A percentile compares a stretch with the other conserved stretches of the same genome.
phyloP scores from a whole-genome alignment of 352 stramenopile species.

The Blastocystis sp. region DNA sequence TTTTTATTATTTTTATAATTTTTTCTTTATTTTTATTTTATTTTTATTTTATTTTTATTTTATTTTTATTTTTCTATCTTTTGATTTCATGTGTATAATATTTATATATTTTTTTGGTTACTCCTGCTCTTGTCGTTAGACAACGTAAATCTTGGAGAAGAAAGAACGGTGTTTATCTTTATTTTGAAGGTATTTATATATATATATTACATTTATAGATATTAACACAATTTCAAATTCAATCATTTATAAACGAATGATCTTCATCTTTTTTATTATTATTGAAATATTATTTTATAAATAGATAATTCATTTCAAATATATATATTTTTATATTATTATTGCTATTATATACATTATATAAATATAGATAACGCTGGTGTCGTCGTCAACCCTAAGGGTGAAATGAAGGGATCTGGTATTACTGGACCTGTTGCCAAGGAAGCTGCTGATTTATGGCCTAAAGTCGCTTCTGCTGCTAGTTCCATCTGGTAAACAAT shows the following conservation, averaged over 20 bases:
- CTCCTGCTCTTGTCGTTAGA: slow-evolving; percentile 92
- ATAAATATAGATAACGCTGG: slow-evolving; percentile 90
- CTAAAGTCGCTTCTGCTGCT: slow-evolving; percentile 94
- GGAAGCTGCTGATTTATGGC: slow-evolving; percentile 99
- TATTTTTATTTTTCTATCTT: no score
- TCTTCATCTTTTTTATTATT: slow-evolving; percentile 99
- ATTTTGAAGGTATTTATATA: slow-evolving; percentile 75
- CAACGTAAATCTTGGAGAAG: slow-evolving; percentile 96
- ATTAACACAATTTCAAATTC: no score
- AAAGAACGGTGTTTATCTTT: slow-evolving; percentile 98
- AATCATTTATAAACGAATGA: no score
- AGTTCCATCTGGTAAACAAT: slow-evolving; percentile 98
- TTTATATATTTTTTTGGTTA: slow-evolving; percentile 61
- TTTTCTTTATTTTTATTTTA: no score
- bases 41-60: no score
- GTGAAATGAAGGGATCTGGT: slow-evolving; percentile 99
- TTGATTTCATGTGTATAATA: no score
- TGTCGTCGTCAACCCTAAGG: slow-evolving; percentile 99
- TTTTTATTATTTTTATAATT: no score
- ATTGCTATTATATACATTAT: no score
- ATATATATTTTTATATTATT: neutral
- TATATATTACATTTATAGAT: neutral
- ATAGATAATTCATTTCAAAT: slow-evolving; percentile 37
- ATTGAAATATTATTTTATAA: slow-evolving; percentile 57
- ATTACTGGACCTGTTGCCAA: slow-evolving; percentile 97